Evolutionary conservation across 257 asterid genomes (phyloP), one percentile per base, ranked within the genome.

Genomic region (Solanum piurae): DNA sequence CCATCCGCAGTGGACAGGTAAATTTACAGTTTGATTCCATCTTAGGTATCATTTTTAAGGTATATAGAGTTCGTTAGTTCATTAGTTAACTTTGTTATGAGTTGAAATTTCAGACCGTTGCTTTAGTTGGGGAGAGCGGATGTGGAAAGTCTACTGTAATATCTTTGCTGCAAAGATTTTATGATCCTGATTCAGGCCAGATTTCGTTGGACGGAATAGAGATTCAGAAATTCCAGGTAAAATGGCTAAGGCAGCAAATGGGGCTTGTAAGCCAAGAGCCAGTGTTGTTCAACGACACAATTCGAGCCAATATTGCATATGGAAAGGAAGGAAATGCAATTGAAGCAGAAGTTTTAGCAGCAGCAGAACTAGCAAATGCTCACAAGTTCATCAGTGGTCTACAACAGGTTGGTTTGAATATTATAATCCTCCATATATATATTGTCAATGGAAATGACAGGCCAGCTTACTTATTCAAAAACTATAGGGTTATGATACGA

Each of bases 261-360:
- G 99, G 99, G 44, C 95, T 96, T 1, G 99, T 96, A 72, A 94
- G 99, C 91, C 99, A 96, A 90, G 99, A 96, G 86, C 98, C 99
- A 1, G 90, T 94, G 40, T 83, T 96, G 75, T 96, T 96, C 86
- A 95, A 96, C 58, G 93, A 93, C 87, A 95, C 98, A 23, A 95
- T 95, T 84, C 97, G 98, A 0, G 95, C 97, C 85, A 96, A 96
- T 90, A 95, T 96, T 21, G 97, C 96, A 0, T 95, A 94, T 36
- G 99, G 96, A 13, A 96, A 96, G 86, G 98, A 89, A 58, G 98
- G 96, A 9, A 89, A 90, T 13, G 98, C 98, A n/a, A 94, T 92
- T 4, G 99, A 95, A 91, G 94, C 98, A 2, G 98, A 96, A 83
- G 92, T 96, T 89, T 87, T 91, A 75, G 93, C 85, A n/a, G 98